Conservation (phyloP, 768 basidiomycete genomes). For the Omphalotus guepiniiformis region DNA sequence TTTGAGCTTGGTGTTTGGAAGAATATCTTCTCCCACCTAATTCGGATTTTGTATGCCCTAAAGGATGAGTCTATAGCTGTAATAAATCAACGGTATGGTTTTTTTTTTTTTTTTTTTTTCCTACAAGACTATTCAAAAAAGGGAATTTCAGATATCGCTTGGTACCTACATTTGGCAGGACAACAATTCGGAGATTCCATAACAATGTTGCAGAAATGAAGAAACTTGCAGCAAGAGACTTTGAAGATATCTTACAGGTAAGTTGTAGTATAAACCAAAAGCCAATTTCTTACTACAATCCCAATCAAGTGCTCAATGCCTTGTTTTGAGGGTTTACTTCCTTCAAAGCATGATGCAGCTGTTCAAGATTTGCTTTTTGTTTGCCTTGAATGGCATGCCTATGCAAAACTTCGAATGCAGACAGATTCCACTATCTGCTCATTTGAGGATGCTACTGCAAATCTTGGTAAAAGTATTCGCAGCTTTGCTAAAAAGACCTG, state of each 20-base stretch:
- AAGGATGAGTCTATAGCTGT: neutral
- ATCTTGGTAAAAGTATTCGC: conserved; percentile 2
- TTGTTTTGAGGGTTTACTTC: conserved; percentile 29
- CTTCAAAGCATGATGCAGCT: neutral
- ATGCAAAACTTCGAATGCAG: conserved; percentile 18
- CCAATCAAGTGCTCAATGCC: conserved; percentile 33
- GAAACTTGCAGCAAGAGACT: neutral
- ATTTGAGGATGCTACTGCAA: conserved; percentile 4
- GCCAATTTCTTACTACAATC: no score
- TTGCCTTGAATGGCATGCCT: conserved; percentile 18
- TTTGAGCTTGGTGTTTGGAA: neutral
- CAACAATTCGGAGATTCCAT: neutral
- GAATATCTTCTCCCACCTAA: neutral
- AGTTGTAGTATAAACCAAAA: no score
- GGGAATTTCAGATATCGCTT: neutral
- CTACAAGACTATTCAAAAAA: no score
- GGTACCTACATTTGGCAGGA: neutral
- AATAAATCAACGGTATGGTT: neutral
- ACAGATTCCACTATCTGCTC: conserved; percentile 10
- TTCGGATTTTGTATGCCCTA: neutral
- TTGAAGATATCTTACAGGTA: neutral
- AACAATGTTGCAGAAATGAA: neutral
- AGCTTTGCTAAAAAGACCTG: conserved; percentile 2
- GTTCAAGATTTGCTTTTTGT: conserved; percentile 11
- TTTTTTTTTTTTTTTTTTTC: neutral